These are phyloP conservation scores for Eucalyptus pumila DNA, from an alignment of 345 rosid genomes.

Conservation along the genomic window DNA sequence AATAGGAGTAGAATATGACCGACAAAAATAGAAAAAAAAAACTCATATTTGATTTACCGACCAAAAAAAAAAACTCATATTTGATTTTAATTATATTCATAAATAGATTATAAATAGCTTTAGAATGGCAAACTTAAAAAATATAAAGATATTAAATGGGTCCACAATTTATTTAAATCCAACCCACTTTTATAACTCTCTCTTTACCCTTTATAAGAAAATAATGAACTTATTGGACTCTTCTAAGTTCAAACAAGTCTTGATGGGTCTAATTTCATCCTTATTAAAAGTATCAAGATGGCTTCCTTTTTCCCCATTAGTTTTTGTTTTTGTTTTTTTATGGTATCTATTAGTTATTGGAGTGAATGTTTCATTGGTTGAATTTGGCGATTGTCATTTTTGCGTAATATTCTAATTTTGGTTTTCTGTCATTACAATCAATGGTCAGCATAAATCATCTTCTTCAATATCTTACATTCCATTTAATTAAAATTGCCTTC, in stretches of 20 bases:
- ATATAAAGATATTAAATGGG: not conserved
- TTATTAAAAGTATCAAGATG: not conserved
- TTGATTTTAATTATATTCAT: not conserved
- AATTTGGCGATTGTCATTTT: not conserved
- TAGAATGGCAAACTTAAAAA: not conserved
- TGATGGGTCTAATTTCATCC: not conserved
- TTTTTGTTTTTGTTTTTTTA: no score
- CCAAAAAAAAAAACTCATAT: not conserved
- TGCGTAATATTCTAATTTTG: not conserved
- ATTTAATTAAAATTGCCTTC: no score
- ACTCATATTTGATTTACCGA: no score
- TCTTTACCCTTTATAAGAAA: not conserved
- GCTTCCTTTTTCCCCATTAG: not conserved
- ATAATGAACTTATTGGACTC: not conserved
- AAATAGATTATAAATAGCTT: not conserved
- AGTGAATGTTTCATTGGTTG: not conserved
- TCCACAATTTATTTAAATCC: not conserved
- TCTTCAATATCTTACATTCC: not conserved
- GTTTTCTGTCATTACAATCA: not conserved
- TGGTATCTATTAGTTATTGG: no score
- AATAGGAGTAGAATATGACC: no score
- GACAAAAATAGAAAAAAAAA: no score
- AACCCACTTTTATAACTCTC: not conserved
- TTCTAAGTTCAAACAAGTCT: not conserved
- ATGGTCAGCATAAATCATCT: not conserved